phyloP scores from a whole-genome alignment of 345 rosid species.

The Dipteronia dyeriana region DNA sequence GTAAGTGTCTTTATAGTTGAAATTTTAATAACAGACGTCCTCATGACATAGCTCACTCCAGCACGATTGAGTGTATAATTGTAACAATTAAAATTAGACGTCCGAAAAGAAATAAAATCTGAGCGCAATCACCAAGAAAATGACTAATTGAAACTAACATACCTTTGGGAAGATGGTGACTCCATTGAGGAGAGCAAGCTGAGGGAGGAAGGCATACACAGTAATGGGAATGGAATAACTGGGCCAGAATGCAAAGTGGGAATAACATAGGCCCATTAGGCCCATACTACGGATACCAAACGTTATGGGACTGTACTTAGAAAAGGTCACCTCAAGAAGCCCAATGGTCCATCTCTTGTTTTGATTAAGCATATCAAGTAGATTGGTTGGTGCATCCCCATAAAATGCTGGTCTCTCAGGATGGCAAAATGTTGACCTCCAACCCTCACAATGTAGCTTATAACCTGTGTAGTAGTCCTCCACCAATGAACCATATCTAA shows the following conservation, averaged over 20 bases:
- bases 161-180: constrained; percentile 58
- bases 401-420: constrained; percentile 62
- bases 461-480: constrained; percentile 72
- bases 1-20: too few species aligned
- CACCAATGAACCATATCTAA: constrained; percentile 67
- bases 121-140: too few species aligned
- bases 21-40: too few species aligned
- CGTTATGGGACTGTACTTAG: constrained; percentile 43
- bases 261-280: constrained; percentile 36
- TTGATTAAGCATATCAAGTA: constrained; percentile 51
- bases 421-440: constrained; percentile 59
- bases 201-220: constrained; percentile 65
- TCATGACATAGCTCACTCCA: too few species aligned
- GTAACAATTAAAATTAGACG: too few species aligned
- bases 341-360: constrained; percentile 76
- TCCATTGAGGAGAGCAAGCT: constrained; percentile 50
- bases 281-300: constrained; percentile 50
- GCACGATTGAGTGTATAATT: too few species aligned
- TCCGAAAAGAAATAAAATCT: too few species aligned
- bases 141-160: neutral
- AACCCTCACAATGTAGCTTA: constrained; percentile 60
- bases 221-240: constrained; percentile 47
- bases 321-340: constrained; percentile 44
- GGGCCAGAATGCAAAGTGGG: constrained; percentile 53
- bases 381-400: constrained; percentile 54